Evolutionary conservation across 2,329 filamentous ascomycete species (phyloP).

Genomic region (Spiromastix sp.): DNA sequence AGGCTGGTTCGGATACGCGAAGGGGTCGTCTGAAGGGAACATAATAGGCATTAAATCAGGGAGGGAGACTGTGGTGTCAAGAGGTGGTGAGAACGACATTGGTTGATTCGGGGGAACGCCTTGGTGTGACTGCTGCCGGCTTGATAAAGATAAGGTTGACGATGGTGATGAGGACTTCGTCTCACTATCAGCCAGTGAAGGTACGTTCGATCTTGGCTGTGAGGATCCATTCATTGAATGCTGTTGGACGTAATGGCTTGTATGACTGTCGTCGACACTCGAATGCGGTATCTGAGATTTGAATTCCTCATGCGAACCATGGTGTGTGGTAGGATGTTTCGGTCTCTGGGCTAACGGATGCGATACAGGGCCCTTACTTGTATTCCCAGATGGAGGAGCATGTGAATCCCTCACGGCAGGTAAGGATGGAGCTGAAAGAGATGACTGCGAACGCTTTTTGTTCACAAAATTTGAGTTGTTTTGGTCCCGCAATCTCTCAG

Average conservation of each 20-base stretch:
- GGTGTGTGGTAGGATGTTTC: conserved; percentile 30
- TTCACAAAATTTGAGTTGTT: conserved; percentile 34
- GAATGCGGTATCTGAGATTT: conserved; percentile 15
- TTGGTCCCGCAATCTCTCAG: conserved; percentile 56
- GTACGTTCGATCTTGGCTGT: conserved; percentile 4
- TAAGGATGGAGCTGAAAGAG: conserved; percentile 2
- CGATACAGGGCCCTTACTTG: too few species aligned
- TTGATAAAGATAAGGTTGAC: conserved; percentile 4
- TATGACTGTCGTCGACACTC: conserved; percentile 22
- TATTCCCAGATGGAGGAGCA: too few species aligned
- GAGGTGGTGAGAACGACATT: conserved; percentile 22
- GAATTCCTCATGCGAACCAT: conserved; percentile 13
- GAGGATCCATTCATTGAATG: conserved; percentile 3
- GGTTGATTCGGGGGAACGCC: conserved; percentile 7
- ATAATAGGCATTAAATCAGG: conserved; percentile 41
- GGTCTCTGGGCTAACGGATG: conserved; percentile 29
- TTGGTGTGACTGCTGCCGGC: conserved; percentile 8
- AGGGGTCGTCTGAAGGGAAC: conserved; percentile 41
- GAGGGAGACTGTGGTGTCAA: conserved; percentile 24
- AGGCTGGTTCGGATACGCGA: conserved; percentile 40
- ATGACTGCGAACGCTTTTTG: conserved; percentile 34
- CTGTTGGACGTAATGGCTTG: neutral
- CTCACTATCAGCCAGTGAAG: conserved; percentile 7
- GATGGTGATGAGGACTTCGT: conserved; percentile 8
- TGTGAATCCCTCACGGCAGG: too few species aligned